A percentile compares a stretch with the other conserved stretches of the same genome.
These are phyloP conservation scores for Candida patagonica DNA, from an alignment of 805 yeast species.

Conservation along the genomic window DNA sequence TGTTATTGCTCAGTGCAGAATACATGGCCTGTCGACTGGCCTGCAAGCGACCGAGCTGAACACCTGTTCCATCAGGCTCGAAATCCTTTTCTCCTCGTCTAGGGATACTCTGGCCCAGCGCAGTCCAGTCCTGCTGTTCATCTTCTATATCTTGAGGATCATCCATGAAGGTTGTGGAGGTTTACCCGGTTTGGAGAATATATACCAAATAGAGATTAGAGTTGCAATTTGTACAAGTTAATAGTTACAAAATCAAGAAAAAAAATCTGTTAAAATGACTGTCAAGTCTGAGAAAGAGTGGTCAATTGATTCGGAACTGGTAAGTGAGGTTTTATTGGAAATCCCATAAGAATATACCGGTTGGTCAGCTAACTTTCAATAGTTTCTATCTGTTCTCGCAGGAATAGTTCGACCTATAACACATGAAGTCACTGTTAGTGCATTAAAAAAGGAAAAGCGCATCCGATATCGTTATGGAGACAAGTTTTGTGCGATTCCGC, in stretches of 20 bases:
- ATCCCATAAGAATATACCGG: background rate
- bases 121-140: slow-evolving; percentile 35
- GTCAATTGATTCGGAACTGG: slow-evolving; percentile 1
- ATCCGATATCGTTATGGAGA: slow-evolving; percentile 28
- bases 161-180: background rate
- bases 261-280: background rate
- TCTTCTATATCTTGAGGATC: slow-evolving; percentile 24
- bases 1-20: slow-evolving; percentile 42
- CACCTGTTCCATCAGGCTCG: slow-evolving; percentile 66
- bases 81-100: slow-evolving; percentile 80
- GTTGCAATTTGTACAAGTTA: too few species aligned
- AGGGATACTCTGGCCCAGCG: slow-evolving; percentile 35
- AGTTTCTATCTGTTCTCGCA: slow-evolving; percentile 19
- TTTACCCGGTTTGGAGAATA: too few species aligned
- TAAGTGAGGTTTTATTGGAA: background rate
- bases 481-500: slow-evolving; percentile 11
- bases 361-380: background rate
- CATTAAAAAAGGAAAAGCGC: slow-evolving; percentile 26
- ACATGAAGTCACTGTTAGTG: slow-evolving; percentile 27
- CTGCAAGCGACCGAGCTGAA: slow-evolving; percentile 40
- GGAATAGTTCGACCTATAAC: slow-evolving; percentile 21
- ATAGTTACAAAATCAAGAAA: too few species aligned
- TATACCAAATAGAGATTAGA: too few species aligned
- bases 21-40: slow-evolving; percentile 65
- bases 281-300: slow-evolving; percentile 1